A percentile compares a stretch with the other conserved stretches of the same genome.
phyloP scores from a whole-genome alignment of 371 early-diverging fungal species.

The Mortierella sp. region DNA sequence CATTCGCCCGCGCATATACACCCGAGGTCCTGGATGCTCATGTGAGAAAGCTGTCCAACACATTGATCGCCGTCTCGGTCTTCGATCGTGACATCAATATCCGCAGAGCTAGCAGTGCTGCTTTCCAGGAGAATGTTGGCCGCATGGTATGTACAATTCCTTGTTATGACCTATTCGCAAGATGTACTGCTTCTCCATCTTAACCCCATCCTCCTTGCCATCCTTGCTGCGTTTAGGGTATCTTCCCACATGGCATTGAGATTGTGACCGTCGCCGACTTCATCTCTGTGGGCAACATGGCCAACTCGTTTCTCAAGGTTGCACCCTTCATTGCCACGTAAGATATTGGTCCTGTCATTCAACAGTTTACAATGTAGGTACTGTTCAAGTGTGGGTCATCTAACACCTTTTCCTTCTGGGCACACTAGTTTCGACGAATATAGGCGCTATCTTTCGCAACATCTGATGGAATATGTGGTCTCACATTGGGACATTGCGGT shows the following conservation, averaged over 20 bases:
- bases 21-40: constrained; percentile 72
- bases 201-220: not conserved
- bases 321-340: constrained; percentile 79
- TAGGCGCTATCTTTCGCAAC: constrained; percentile 74
- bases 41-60: constrained; percentile 72
- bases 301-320: constrained; percentile 74
- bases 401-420: too few relatives aligned
- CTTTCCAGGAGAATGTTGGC: constrained; percentile 98
- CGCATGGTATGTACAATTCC: constrained; percentile 68
- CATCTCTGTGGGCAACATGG: constrained; percentile 88
- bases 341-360: constrained; percentile 11
- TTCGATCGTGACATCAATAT: constrained; percentile 96
- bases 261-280: constrained; percentile 92
- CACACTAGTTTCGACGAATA: constrained; percentile 77
- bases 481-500: constrained; percentile 91
- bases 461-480: constrained; percentile 68
- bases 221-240: constrained; percentile 57
- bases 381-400: too few relatives aligned
- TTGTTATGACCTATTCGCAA: too few relatives aligned
- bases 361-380: too few relatives aligned
- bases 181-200: not conserved
- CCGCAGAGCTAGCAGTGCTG: constrained; percentile 95
- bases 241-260: constrained; percentile 94
- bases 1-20: constrained; percentile 93
- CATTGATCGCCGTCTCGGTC: constrained; percentile 80